A percentile compares a stretch with the other conserved stretches of the same genome.
Conservation (phyloP, 2,329 filamentous ascomycete species). For the Cercospora canescens region DNA sequence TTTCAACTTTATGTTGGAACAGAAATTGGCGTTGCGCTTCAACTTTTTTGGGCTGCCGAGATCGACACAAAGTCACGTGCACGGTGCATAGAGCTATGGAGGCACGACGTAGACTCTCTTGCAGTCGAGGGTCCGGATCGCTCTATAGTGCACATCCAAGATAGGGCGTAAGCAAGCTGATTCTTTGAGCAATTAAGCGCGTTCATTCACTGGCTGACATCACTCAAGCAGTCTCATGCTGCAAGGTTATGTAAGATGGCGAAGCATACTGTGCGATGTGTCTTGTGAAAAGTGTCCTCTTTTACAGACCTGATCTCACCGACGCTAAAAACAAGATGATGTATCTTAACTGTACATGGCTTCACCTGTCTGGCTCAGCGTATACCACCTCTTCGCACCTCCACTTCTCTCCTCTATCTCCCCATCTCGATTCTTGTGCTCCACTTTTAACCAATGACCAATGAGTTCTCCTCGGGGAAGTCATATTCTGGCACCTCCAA, state of each 20-base stretch:
- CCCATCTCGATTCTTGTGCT: not conserved
- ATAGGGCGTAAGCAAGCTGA: no score
- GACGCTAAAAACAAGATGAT: conserved; percentile 15
- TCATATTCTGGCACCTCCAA: conserved; percentile 91
- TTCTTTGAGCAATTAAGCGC: not conserved
- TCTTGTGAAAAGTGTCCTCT: conserved; percentile 8
- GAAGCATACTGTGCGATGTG: not conserved
- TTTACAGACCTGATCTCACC: conserved; percentile 15
- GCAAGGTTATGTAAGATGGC: not conserved
- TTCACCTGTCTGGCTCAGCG: conserved; percentile 11
- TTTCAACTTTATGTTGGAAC: not conserved
- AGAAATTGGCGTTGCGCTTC: not conserved
- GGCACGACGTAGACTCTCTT: no score
- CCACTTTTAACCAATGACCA: conserved; percentile 82
- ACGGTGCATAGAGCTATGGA: no score
- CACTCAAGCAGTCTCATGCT: not conserved
- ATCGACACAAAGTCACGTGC: not conserved
- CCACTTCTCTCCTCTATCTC: not conserved
- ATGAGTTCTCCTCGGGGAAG: conserved; percentile 84
- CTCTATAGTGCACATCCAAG: not conserved
- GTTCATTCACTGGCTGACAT: not conserved
- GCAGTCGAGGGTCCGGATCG: not conserved
- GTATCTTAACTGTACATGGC: conserved; percentile 17
- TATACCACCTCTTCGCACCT: conserved; percentile 2
- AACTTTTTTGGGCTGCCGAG: not conserved